Evolutionary conservation across 495 filamentous ascomycete species (phyloP).

Genomic region (Penicillium antarcticum): DNA sequence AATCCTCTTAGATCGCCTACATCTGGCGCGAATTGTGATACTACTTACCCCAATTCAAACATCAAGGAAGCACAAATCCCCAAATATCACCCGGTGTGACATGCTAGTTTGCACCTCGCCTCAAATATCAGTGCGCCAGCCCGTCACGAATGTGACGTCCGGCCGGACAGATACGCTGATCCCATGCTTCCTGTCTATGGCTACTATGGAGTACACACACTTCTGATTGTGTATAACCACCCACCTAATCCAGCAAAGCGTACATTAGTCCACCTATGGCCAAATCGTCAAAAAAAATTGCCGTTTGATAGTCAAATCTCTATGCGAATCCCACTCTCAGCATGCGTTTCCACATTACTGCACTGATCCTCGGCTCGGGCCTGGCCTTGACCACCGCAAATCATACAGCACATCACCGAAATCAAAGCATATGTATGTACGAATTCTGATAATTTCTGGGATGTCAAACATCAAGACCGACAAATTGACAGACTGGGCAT

Average conservation of each 20-base stretch:
- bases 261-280: not conserved
- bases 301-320: not conserved
- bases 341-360: slow-evolving; percentile 14
- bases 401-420: not conserved
- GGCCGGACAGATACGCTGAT: not conserved
- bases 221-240: not conserved
- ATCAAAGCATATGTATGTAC: not conserved
- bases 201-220: not conserved
- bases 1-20: too few relatives aligned
- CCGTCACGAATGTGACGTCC: not conserved
- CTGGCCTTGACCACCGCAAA: slow-evolving; percentile 1
- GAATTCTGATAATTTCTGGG: too few relatives aligned
- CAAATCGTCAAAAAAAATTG: not conserved
- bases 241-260: not conserved
- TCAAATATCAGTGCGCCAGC: not conserved
- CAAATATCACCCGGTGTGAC: not conserved
- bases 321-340: not conserved
- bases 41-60: not conserved
- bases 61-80: not conserved
- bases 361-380: slow-evolving; percentile 7
- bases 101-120: not conserved
- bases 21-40: not conserved
- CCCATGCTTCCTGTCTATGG: not conserved
- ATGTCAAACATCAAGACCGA: not conserved
- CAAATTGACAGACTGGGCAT: not conserved